phyloP scores from a whole-genome alignment of 306 rosid genomes.

The Quercus alba region DNA sequence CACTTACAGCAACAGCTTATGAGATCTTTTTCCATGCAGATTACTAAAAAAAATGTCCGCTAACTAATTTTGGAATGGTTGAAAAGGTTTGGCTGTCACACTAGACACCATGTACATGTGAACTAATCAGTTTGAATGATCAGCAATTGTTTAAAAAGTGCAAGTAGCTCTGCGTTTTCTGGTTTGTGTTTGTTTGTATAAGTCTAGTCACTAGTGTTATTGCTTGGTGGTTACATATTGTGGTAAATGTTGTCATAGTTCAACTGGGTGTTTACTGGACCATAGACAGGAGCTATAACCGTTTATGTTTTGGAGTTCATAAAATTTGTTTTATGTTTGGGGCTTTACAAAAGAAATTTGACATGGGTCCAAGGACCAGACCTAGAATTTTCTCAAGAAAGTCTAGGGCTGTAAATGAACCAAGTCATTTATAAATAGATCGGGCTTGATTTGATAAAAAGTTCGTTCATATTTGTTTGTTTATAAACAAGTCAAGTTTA shows the following conservation, averaged over 20 bases:
- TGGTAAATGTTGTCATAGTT: background rate
- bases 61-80: background rate
- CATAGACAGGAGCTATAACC: no score
- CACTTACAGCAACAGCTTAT: constrained; percentile 61
- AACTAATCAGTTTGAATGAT: constrained; percentile 25
- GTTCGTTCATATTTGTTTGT: no score
- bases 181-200: background rate
- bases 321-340: no score
- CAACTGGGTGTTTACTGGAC: background rate
- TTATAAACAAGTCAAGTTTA: no score
- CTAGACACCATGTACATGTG: constrained; percentile 37
- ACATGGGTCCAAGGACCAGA: no score
- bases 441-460: no score
- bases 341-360: no score
- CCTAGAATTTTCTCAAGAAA: no score
- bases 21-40: constrained; percentile 69
- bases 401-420: no score
- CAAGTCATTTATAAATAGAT: no score
- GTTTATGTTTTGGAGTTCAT: no score
- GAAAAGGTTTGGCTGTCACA: background rate
- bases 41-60: constrained; percentile 28
- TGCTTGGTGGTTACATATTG: background rate
- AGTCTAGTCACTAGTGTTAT: background rate
- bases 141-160: constrained; percentile 16
- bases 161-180: background rate